Conservation (phyloP, 1,139 yeast genomes). For the Pichia sp. region DNA sequence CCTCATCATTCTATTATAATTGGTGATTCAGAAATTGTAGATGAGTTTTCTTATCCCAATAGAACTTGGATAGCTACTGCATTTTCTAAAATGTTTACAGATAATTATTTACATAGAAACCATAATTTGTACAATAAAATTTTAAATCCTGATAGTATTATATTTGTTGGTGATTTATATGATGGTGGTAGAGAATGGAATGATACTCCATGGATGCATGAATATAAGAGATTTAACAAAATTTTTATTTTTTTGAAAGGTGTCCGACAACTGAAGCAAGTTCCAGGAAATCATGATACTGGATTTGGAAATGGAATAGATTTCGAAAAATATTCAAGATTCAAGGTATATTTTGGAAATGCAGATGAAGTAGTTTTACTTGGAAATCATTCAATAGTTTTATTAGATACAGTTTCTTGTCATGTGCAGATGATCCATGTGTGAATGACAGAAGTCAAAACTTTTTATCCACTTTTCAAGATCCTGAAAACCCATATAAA, state of each 20-base stretch:
- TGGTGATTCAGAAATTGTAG: conserved; percentile 61
- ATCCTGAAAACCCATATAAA: conserved; percentile 25
- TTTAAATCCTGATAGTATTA: conserved; percentile 67
- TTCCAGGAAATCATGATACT: conserved; percentile 95
- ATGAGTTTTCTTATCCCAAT: conserved; percentile 56
- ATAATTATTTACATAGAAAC: conserved; percentile 73
- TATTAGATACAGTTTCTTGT: conserved; percentile 79
- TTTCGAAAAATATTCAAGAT: conserved; percentile 51
- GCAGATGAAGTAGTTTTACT: conserved; percentile 46
- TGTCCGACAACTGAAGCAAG: conserved; percentile 36
- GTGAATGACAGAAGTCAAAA: conserved; percentile 38
- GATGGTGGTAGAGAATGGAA: conserved; percentile 95
- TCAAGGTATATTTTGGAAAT: conserved; percentile 67
- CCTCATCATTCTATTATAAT: conserved; percentile 65
- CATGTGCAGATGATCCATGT: conserved; percentile 40
- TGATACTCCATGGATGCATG: conserved; percentile 63
- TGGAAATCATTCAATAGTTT: conserved; percentile 73
- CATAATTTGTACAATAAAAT: conserved; percentile 53
- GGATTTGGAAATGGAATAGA: conserved; percentile 74
- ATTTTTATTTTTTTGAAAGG: conserved; percentile 52
- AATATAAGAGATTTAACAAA: conserved; percentile 56
- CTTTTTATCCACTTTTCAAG: conserved; percentile 33
- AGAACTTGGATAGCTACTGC: conserved; percentile 42
- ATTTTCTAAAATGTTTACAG: conserved; percentile 47
- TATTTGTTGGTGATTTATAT: conserved; percentile 84